Conservation (phyloP, 306 rosid species). For the Vigna nakashimae region DNA sequence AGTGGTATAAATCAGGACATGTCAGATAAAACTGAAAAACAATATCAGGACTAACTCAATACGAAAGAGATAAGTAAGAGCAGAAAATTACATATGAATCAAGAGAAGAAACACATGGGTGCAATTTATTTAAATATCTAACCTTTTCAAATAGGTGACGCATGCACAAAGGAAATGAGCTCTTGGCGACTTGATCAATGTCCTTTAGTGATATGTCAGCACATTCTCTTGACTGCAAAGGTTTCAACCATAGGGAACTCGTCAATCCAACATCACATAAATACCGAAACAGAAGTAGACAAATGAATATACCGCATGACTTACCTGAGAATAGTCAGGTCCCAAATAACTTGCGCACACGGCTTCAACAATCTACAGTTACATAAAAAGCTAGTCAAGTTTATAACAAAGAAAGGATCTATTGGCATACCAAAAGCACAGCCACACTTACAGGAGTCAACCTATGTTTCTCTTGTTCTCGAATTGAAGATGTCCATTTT, state of each 20-base stretch:
- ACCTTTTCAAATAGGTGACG: conserved; percentile 95
- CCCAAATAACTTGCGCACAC: conserved; percentile 87
- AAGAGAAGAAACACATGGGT: conserved; percentile 21
- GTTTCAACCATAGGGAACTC: conserved; percentile 40
- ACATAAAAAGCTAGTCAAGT: conserved; percentile 46
- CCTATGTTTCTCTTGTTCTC: conserved; percentile 85
- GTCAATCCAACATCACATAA: conserved; percentile 37
- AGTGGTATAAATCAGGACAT: conserved; percentile 38
- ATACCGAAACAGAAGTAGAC: conserved; percentile 25
- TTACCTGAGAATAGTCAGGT: conserved; percentile 91
- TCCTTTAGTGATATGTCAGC: conserved; percentile 78
- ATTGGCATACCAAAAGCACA: conserved; percentile 15
- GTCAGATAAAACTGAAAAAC: conserved; percentile 22
- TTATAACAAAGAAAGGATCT: conserved; percentile 18
- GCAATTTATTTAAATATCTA: conserved; percentile 38
- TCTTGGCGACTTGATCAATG: conserved; percentile 80
- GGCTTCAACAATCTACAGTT: conserved; percentile 83
- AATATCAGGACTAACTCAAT: conserved; percentile 1
- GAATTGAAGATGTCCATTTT: conserved; percentile 84
- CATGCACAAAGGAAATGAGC: conserved; percentile 97
- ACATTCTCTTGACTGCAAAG: conserved; percentile 72
- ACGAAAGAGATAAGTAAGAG: conserved; percentile 14
- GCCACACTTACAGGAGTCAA: conserved; percentile 81
- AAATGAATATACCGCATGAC: conserved; percentile 35
- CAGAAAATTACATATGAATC: conserved; percentile 11